Base-by-base conservation (phyloP, 2,329 filamentous ascomycete genomes). In the Westerdykella ornata region DNA sequence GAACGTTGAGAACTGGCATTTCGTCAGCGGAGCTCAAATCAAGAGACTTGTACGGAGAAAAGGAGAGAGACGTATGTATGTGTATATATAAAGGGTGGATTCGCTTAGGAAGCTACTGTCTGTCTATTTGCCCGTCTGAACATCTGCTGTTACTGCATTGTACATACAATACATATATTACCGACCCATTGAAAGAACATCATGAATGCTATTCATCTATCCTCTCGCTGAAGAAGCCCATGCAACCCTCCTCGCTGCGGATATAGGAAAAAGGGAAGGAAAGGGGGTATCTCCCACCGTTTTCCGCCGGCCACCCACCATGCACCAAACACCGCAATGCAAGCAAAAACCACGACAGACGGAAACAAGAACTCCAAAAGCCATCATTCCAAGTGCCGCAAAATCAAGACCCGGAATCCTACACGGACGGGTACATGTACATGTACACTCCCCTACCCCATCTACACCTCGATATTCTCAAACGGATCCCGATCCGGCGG, bases 401-500 rank as follows among this genome's bases (percentile, higher is more conserved):
- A 15, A 33, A 33, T 5, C 4, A 8, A 33, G 8, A 15, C 2
- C n/a, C n/a, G 8, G 3, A 33, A 14, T 5, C 4, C n/a, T n/a
- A n/a, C n/a, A n/a, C n/a, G n/a, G n/a, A n/a, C n/a, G n/a, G n/a
- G n/a, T n/a, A 14, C 30, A 33, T 33, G 30, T 8, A 29, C 4
- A 5, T 7, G 30, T 19, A 36, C 5, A 36, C 9, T 15, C 7
- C 15, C n/a, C 30, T 15, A 13, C 18, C n/a, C 15, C 6, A 3
- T 11, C 37, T 43, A 51, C 17, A 66, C 53, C 42, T 66, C 62
- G 32, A 66, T 63, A 30, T 65, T 64, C 55, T 66, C 62, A 50
- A 66, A 65, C 1, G 62, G 62, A 55, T 66, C 62, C 46, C 62
- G 94, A 67, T 95, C 88, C 0, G 89, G 89, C 13, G 89, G 89